Conservation (phyloP, 2,329 filamentous ascomycete genomes). For the Hirsutella minnesotensis region DNA sequence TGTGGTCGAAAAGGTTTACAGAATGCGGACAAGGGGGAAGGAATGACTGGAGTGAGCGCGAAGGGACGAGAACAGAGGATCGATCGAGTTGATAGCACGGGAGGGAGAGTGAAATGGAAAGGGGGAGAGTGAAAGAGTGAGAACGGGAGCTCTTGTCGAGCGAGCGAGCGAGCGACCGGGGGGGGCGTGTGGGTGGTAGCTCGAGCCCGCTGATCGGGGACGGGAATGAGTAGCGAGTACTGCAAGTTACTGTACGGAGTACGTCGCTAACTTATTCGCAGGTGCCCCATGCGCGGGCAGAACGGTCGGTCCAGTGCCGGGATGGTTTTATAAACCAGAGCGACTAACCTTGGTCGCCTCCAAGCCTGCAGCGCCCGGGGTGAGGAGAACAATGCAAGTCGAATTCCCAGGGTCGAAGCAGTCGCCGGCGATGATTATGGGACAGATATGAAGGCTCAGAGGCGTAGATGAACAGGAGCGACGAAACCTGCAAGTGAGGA, state of each 20-base stretch:
- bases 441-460: no score
- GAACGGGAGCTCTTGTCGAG: neutral
- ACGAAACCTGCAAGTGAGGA: constrained; percentile 4
- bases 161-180: neutral
- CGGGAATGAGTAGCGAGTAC: neutral
- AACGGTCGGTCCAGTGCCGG: no score
- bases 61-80: constrained; percentile 5
- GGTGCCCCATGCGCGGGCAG: no score
- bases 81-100: constrained; percentile 1
- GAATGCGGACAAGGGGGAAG: constrained; percentile 17
- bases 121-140: neutral
- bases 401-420: no score
- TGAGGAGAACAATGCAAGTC: no score
- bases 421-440: no score
- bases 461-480: constrained; percentile 3
- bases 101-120: constrained; percentile 1
- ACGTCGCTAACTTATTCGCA: no score
- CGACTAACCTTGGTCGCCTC: no score
- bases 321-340: no score
- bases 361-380: no score
- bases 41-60: constrained; percentile 28
- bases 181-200: neutral
- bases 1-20: constrained; percentile 4
- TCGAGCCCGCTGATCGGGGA: neutral
- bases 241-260: no score